Evolutionary conservation across 768 basidiomycete genomes (phyloP), one percentile per base, ranked within the genome.

Genomic region (Collybiopsis luxurians): DNA sequence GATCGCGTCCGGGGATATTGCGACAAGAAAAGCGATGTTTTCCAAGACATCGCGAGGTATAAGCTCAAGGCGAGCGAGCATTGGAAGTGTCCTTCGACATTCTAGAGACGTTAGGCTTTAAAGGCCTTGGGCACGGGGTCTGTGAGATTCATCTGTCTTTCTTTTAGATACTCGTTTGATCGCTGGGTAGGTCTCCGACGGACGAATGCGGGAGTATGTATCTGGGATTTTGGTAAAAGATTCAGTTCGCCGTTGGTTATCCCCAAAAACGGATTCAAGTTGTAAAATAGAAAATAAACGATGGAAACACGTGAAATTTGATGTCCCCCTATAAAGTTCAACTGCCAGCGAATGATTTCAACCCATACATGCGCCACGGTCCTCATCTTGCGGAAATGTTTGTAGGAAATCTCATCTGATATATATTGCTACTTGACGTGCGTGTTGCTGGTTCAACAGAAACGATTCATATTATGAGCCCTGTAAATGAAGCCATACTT

Each of bases 41-140:
- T 79, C 79, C 17, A 88, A 76, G 59, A 89, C 67, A 62, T 87
- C 84, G 61, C 69, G 69, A 21, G 86, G 84, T 36, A 86, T 64
- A 2, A 62, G 66, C 53, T 83, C 78, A 48, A 87, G 69, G 50
- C 63, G 66, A 57, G 79, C 76, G 60, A 70, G 30, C 81, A 82
- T 84, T 61, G 52, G 61, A 23, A 24, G 39, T 39, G 26, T 27
- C 15, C 36, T 36, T 42, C 24, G 11, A n/a, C 24, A 5, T 36
- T 19, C 28, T 5, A 21, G n/a, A 19, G 30, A 39, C 28, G 50
- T 39, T 38, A 51, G 54, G 49, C 61, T 66, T 62, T 59, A 66
- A 61, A 45, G 48, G 58, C 56, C 60, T 55, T 34, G 57, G 30
- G 26, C 53, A 59, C 58, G 58, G 58, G 51, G 44, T 51, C 30